Base-by-base conservation (phyloP, 257 asterid species). In the Scutellaria baicalensis region DNA sequence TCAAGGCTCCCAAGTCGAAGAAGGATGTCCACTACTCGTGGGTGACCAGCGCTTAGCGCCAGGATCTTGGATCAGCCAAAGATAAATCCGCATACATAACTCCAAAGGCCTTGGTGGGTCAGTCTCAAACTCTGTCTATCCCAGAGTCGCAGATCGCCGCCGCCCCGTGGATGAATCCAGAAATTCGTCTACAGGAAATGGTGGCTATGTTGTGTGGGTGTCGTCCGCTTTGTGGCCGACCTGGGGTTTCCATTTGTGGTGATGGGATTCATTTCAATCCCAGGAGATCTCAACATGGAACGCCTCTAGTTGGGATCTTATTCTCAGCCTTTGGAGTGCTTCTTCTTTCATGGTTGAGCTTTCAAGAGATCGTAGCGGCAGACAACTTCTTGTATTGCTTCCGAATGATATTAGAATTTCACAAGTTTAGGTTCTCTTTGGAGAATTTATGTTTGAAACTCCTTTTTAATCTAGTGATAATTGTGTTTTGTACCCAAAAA, bases 181-280 rank as follows among this genome's bases (percentile, higher is more conserved):
- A n/a, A n/a, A n/a, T n/a, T n/a, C n/a, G n/a, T n/a, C n/a, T n/a
- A n/a, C n/a, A n/a, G n/a, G n/a, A 73, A 80, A 85, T 51, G 84
- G 90, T 27, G 90, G 90, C 6, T 85, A 85, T 68, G 90, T 85
- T 1, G 88, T 82, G 69, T 85, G 90, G 90, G 88, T 85, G 9
- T 78, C 90, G 1, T 81, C 90, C 0, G 90, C 84, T 52, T 72
- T 85, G 44, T 85, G 88, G 11, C 90, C 90, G 0, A 82, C 76
- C n/a, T 85, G 90, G 90, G 90, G 88, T 0, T 85, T 85, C 90
- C 90, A 8, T 85, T 85, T 9, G 73, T 85, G 8, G 81, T 85
- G 1, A 85, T 85, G 90, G 90, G 88, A 33, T 65, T 82, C 73
- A 76, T 85, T 49, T 82, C 90, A 0, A 85, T 85, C 55, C 90